Conservation (phyloP, 164 flowering plant genomes). For the Macadamia integrifolia region DNA sequence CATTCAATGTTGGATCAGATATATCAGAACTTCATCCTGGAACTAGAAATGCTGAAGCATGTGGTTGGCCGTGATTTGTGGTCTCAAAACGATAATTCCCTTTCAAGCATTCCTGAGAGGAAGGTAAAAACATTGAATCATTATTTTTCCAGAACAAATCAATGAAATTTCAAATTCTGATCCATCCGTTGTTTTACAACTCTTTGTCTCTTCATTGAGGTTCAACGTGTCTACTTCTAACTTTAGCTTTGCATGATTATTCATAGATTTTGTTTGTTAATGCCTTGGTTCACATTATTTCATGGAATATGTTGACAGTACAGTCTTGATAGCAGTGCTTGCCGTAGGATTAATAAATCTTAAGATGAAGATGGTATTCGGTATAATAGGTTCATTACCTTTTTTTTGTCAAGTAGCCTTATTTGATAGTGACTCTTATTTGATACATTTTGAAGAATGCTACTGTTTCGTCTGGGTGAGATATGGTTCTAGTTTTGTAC, state of each 20-base stretch:
- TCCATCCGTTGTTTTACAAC: background rate
- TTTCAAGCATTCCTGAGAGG: slow-evolving; percentile 4
- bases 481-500: background rate
- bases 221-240: no score
- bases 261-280: no score
- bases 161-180: background rate
- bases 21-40: slow-evolving; percentile 20
- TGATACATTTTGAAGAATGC: background rate
- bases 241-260: no score
- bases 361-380: no score
- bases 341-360: no score
- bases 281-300: no score
- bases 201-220: background rate
- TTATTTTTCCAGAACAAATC: background rate
- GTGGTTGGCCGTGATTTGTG: slow-evolving; percentile 2
- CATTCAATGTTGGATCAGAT: slow-evolving; percentile 17
- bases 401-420: background rate
- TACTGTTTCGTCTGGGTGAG: background rate
- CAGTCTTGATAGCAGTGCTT: no score
- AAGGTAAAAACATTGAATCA: slow-evolving; percentile 12
- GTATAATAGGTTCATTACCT: background rate
- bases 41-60: slow-evolving; percentile 24
- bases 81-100: background rate
- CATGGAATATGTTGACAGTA: no score
- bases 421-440: background rate